Evolutionary conservation across 768 basidiomycete species (phyloP).

Genomic region (Agaricus blazei): DNA sequence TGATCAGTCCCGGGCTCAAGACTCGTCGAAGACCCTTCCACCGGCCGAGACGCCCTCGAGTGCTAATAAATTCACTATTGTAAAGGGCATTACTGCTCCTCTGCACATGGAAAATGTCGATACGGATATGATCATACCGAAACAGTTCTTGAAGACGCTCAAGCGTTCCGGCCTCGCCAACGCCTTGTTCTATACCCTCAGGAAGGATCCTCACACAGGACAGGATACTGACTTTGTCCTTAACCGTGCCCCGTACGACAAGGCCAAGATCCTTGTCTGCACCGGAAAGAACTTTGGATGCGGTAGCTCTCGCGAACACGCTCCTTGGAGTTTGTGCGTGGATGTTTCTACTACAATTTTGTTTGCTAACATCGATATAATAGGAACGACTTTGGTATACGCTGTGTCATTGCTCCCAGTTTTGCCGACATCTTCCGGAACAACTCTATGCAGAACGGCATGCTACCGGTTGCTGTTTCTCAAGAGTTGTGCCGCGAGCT

Average conservation of each 20-base stretch:
- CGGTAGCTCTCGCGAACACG: constrained; percentile 87
- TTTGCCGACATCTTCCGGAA: constrained; percentile 90
- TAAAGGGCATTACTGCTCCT: constrained; percentile 78
- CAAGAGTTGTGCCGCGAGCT: constrained; percentile 66
- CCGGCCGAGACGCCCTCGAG: constrained; percentile 38
- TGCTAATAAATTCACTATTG: constrained; percentile 58
- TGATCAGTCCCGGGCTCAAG: constrained; percentile 25
- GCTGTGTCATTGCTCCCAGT: constrained; percentile 81
- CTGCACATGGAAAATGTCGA: constrained; percentile 81
- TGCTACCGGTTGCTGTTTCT: constrained; percentile 76
- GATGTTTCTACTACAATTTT: background rate
- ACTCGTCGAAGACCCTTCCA: constrained; percentile 30
- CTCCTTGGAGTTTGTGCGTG: constrained; percentile 79
- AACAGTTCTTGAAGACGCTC: constrained; percentile 89
- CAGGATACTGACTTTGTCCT: constrained; percentile 80
- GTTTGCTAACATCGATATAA: background rate
- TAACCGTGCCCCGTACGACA: constrained; percentile 72
- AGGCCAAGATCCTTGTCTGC: constrained; percentile 76
- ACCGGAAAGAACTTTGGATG: constrained; percentile 90
- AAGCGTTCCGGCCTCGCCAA: constrained; percentile 84
- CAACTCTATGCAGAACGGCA: constrained; percentile 91
- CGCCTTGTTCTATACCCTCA: constrained; percentile 77
- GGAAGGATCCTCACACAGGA: constrained; percentile 75
- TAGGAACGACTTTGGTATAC: constrained; percentile 87
- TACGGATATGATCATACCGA: constrained; percentile 93